Evolutionary conservation across 2,329 filamentous ascomycete genomes (phyloP), one percentile per base, ranked within the genome.

Genomic region (Penicillium sp.): DNA sequence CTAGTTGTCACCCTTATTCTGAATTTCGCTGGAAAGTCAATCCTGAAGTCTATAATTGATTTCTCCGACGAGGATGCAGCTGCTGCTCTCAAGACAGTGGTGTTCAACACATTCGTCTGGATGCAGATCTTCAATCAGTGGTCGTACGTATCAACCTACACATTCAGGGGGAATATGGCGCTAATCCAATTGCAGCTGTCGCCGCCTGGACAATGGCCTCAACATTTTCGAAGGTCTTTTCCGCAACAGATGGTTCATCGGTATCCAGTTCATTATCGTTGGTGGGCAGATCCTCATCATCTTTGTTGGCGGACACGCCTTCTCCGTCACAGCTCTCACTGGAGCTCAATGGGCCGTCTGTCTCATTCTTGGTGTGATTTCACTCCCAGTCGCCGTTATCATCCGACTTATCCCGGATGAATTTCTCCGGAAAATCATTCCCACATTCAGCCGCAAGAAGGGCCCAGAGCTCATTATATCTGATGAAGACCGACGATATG

Each of bases 221-320:
- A 81, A 81, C 59, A 79, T 81, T 48, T 75, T 81, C 59, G 79
- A 81, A 60, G 79, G 79, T 15, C 68, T 81, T 26, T 69, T 72
- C 49, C 72, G 71, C 54, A 82, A 82, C 60, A 71, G 67, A n/a
- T 82, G 79, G 76, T 82, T 81, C 66, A 82, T 91, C 38, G 82
- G 80, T 4, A 90, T 91, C 45, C 85, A 90, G 69, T 71, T 83
- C 26, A 82, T 90, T 69, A 92, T 91, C 69, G 79, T 91, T 48
- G 87, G 83, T 13, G 90, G 89, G 8, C 90, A 92, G 70, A 82
- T 89, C n/a, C 74, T 90, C 74, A 92, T 92, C 70, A 82, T 92
- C 62, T 90, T 90, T 68, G 83, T 90, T 62, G 90, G 90, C 65
- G 88, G 89, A 7, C 78, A 82, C 30, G 89, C 89, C 0, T 91